A percentile compares a stretch with the other conserved stretches of the same genome.
Evolutionary conservation across 371 early-diverging fungal species (phyloP).

Genomic region (Mucor velutinosus): DNA sequence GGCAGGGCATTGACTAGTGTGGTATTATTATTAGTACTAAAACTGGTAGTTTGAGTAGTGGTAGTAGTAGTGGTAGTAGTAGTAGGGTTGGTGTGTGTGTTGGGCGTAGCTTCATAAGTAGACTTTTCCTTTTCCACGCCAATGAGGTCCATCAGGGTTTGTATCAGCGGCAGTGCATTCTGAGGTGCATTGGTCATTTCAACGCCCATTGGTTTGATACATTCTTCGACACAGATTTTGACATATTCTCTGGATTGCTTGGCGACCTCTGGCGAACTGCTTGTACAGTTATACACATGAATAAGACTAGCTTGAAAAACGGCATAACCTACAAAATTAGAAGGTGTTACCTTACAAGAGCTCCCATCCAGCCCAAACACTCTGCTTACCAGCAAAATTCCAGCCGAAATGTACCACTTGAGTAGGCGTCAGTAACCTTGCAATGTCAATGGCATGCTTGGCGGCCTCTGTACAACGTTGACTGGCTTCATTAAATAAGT

Average conservation of each 20-base stretch:
- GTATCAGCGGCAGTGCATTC: constrained; percentile 12
- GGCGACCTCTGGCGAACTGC: constrained; percentile 18
- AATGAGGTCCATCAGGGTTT: constrained; percentile 21
- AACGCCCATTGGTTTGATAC: constrained; percentile 21
- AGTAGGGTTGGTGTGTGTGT: neutral
- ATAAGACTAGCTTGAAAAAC: constrained; percentile 36
- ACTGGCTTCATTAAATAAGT: constrained; percentile 22
- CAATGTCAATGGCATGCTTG: constrained; percentile 50
- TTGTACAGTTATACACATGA: constrained; percentile 34
- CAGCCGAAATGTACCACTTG: constrained; percentile 23
- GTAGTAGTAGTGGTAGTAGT: neutral
- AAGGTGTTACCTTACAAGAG: neutral
- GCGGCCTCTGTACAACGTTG: constrained; percentile 53
- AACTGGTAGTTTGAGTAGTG: neutral
- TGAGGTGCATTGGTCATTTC: constrained; percentile 13
- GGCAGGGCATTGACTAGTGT: neutral
- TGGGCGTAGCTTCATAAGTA: neutral
- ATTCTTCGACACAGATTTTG: constrained; percentile 24
- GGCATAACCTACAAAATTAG: constrained; percentile 16
- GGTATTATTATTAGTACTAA: neutral
- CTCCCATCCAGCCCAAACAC: neutral
- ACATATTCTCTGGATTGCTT: constrained; percentile 22
- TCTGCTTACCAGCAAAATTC: constrained; percentile 30
- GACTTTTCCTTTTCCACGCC: constrained; percentile 18
- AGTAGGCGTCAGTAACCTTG: constrained; percentile 18